phyloP scores from a whole-genome alignment of 1,139 yeast genomes.

The Pichia sp. region DNA sequence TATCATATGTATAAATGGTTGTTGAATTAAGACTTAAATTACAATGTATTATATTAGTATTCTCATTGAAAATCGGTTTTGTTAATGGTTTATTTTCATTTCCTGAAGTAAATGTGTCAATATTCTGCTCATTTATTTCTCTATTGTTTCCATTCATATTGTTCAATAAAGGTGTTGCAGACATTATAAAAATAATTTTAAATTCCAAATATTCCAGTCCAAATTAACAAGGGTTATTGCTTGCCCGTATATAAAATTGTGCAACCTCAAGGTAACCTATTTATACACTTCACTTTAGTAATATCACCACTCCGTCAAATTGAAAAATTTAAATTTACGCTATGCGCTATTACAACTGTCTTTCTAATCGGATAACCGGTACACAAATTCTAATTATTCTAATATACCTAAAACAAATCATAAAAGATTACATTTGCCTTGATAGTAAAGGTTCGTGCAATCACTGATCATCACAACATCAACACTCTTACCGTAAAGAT shows the following conservation, averaged over 20 bases:
- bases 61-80: constrained; percentile 9
- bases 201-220: not conserved
- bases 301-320: no score
- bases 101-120: not conserved
- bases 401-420: no score
- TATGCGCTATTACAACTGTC: no score
- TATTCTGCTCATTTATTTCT: not conserved
- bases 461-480: constrained; percentile 54
- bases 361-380: no score
- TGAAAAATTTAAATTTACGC: not conserved
- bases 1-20: constrained; percentile 50
- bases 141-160: not conserved
- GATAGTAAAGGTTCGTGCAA: constrained; percentile 51
- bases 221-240: no score
- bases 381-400: no score
- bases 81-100: not conserved
- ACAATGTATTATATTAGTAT: constrained; percentile 19
- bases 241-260: no score
- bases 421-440: not conserved
- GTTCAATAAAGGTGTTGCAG: not conserved
- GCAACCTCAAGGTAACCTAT: no score
- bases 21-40: constrained; percentile 48
- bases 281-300: no score
- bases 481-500: constrained; percentile 40
- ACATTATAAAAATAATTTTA: not conserved